These are phyloP conservation scores for Pyrenochaeta sp. DNA, from an alignment of 2,329 filamentous ascomycete genomes.

Conservation along the genomic window DNA sequence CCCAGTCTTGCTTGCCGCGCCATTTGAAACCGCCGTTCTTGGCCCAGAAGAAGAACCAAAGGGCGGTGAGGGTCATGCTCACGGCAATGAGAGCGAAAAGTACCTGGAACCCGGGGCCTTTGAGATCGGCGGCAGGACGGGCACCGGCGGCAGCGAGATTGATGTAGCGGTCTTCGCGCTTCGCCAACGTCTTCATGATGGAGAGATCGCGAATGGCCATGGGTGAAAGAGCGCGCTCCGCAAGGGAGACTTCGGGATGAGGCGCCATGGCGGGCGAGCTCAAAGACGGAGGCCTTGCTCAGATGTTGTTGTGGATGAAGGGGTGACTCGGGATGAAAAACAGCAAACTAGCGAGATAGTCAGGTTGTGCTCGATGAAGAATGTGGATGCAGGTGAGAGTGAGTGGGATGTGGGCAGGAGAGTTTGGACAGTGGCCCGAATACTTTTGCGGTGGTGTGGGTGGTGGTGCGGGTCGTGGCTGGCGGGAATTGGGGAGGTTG, in stretches of 20 bases:
- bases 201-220: slow-evolving; percentile 39
- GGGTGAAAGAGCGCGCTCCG: slow-evolving; percentile 33
- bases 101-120: slow-evolving; percentile 73
- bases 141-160: slow-evolving; percentile 45
- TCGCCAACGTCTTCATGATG: slow-evolving; percentile 38
- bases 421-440: slow-evolving; percentile 13
- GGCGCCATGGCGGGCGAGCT: slow-evolving; percentile 38
- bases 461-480: slow-evolving; percentile 13
- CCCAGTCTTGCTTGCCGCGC: slow-evolving; percentile 81
- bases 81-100: slow-evolving; percentile 86
- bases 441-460: slow-evolving; percentile 25
- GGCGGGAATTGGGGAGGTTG: slow-evolving; percentile 16
- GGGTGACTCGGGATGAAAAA: too few species aligned
- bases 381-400: too few species aligned
- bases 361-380: slow-evolving; percentile 19
- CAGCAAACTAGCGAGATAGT: slow-evolving; percentile 26
- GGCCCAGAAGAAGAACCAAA: slow-evolving; percentile 98
- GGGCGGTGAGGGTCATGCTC: slow-evolving; percentile 73
- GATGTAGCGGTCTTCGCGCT: slow-evolving; percentile 28
- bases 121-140: slow-evolving; percentile 47
- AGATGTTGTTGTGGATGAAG: too few species aligned
- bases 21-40: slow-evolving; percentile 95
- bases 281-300: slow-evolving; percentile 12
- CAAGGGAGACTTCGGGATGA: slow-evolving; percentile 33
- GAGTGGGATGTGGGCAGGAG: slow-evolving; percentile 12